Conservation (phyloP, 306 rosid species). For the Pyrus betulifolia region DNA sequence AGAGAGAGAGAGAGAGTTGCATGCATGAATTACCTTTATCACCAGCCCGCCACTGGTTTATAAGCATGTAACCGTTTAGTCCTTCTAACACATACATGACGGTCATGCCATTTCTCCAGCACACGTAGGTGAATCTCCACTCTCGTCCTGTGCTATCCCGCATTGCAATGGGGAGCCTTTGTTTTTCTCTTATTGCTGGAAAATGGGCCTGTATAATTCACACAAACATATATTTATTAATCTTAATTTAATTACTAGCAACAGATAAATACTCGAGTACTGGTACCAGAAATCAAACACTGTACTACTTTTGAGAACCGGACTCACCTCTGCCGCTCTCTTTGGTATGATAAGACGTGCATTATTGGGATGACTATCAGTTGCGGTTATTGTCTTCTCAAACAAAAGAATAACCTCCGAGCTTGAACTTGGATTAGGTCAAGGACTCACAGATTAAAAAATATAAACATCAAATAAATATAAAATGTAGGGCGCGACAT, state of each 20-base stretch:
- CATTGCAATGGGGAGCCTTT: background rate
- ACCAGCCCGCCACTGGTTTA: background rate
- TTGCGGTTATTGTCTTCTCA: constrained; percentile 10
- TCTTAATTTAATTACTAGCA: background rate
- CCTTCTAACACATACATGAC: too few relatives aligned
- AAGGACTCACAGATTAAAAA: background rate
- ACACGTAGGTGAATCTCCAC: background rate
- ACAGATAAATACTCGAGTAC: background rate
- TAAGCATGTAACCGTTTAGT: too few relatives aligned
- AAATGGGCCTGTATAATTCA: constrained; percentile 9
- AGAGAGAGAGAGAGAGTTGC: background rate
- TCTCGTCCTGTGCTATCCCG: too few relatives aligned
- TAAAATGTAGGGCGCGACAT: too few relatives aligned
- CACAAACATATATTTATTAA: too few relatives aligned
- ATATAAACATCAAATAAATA: background rate
- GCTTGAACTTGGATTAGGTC: constrained; percentile 3
- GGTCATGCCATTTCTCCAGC: constrained; percentile 8
- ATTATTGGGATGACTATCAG: constrained; percentile 10
- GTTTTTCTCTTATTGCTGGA: background rate
- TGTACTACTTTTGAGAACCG: background rate
- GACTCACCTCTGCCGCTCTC: constrained; percentile 27
- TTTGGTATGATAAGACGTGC: constrained; percentile 24
- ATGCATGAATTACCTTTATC: constrained; percentile 16
- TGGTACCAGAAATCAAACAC: background rate
- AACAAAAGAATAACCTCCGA: constrained; percentile 4